Evolutionary conservation across 345 rosid genomes (phyloP).

Genomic region (Eucalyptus regnans): DNA sequence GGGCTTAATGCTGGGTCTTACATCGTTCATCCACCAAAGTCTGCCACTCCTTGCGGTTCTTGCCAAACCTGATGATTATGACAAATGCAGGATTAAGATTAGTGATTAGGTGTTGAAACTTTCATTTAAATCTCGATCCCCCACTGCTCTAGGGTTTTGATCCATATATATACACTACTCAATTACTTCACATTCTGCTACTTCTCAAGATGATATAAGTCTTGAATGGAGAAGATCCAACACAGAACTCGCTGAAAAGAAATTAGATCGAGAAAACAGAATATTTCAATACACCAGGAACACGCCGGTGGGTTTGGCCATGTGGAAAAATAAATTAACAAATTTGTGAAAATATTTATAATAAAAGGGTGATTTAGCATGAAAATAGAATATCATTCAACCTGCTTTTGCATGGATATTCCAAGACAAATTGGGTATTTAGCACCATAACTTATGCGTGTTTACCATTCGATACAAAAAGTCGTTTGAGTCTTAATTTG

Average conservation of each 20-base stretch:
- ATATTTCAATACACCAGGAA: not conserved
- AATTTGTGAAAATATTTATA: not conserved
- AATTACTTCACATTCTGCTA: not conserved
- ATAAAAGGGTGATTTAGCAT: not conserved
- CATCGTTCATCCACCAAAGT: constrained; percentile 5
- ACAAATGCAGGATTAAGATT: not conserved
- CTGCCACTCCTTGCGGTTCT: constrained; percentile 2
- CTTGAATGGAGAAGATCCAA: not conserved
- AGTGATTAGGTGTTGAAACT: not conserved
- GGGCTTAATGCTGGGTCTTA: not conserved
- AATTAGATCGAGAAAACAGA: not conserved
- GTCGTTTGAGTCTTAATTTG: not conserved
- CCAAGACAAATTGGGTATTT: not conserved
- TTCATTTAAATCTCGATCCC: not conserved
- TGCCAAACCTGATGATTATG: not conserved
- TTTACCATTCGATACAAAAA: not conserved
- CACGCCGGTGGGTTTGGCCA: not conserved
- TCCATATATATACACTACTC: not conserved
- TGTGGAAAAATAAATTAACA: not conserved
- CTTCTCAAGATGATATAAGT: not conserved
- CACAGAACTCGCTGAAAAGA: too few relatives aligned
- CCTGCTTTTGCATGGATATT: not conserved
- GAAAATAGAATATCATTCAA: not conserved
- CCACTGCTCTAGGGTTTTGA: not conserved
- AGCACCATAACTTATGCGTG: not conserved